Evolutionary conservation across 805 yeast species (phyloP).

Genomic region (Hanseniaspora vineae): DNA sequence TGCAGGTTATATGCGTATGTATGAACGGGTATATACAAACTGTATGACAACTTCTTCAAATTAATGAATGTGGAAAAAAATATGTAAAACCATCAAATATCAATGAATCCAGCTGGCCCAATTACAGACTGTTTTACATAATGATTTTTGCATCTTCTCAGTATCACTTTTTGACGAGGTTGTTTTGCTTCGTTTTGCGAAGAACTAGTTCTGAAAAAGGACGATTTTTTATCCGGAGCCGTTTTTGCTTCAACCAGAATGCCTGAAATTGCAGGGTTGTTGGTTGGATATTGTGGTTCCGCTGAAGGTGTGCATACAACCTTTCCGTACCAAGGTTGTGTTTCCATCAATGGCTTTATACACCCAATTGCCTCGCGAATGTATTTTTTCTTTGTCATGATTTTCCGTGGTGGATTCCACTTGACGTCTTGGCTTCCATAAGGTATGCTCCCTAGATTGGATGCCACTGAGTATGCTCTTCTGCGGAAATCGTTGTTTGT

Average conservation of each 20-base stretch:
- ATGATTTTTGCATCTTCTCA: slow-evolving; percentile 17
- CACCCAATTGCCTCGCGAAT: slow-evolving; percentile 44
- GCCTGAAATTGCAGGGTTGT: slow-evolving; percentile 14
- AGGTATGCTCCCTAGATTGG: slow-evolving; percentile 14
- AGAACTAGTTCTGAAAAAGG: slow-evolving; percentile 4
- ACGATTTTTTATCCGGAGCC: slow-evolving; percentile 1
- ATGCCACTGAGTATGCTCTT: slow-evolving; percentile 16
- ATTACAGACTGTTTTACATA: slow-evolving; percentile 16
- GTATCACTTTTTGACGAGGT: slow-evolving; percentile 6
- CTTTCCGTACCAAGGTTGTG: slow-evolving; percentile 42
- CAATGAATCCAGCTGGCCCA: slow-evolving; percentile 17
- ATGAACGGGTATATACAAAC: background rate
- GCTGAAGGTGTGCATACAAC: slow-evolving; percentile 24
- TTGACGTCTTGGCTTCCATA: slow-evolving; percentile 22
- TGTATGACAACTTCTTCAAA: background rate
- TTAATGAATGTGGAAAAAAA: background rate
- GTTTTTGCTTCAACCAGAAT: slow-evolving; percentile 4
- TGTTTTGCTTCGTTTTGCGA: slow-evolving; percentile 3
- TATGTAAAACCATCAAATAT: background rate
- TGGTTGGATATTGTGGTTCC: slow-evolving; percentile 15
- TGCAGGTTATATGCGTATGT: background rate
- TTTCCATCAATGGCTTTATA: slow-evolving; percentile 38
- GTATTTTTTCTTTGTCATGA: slow-evolving; percentile 26
- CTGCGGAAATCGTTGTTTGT: slow-evolving; percentile 6
- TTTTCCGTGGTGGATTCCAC: slow-evolving; percentile 38